A percentile compares a stretch with the other conserved stretches of the same genome.
Conservation (phyloP, 1,284 basidiomycete species). For the Singerocomus rubriflavus region DNA sequence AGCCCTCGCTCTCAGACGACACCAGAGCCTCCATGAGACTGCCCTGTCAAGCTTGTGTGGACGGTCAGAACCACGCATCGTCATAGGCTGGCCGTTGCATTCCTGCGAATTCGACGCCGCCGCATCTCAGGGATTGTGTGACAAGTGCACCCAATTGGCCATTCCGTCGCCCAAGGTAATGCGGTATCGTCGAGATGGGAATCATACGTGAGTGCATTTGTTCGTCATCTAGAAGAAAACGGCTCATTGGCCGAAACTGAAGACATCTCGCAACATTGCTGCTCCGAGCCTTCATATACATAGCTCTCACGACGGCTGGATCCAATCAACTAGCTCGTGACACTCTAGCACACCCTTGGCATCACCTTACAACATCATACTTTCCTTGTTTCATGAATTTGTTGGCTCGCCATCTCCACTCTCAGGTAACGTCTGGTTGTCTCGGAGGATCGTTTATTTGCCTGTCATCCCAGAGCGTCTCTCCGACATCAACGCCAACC, state of each 20-base stretch:
- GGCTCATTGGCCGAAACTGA: too few relatives aligned
- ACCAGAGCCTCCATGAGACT: neutral
- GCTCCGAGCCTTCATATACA: neutral
- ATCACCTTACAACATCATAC: neutral
- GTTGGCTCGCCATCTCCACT: conserved; percentile 1
- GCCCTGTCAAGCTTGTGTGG: neutral
- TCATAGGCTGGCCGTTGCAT: neutral
- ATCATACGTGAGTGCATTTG: neutral
- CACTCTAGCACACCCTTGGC: neutral
- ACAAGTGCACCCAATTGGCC: neutral
- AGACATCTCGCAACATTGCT: neutral
- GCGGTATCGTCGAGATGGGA: neutral
- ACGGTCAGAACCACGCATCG: neutral
- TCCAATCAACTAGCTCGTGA: neutral
- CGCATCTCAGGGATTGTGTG: conserved; percentile 18
- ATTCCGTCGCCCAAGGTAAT: too few relatives aligned
- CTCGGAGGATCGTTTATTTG: neutral
- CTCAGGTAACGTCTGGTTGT: neutral
- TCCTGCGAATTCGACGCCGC: conserved; percentile 12
- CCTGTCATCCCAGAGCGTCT: neutral
- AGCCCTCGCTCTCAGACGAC: conserved; percentile 9
- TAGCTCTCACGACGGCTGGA: neutral
- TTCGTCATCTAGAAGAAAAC: neutral
- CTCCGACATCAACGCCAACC: neutral
- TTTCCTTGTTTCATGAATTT: neutral